phyloP scores from a whole-genome alignment of 2,329 filamentous ascomycete genomes.

The Pestalotiopsis fici region DNA sequence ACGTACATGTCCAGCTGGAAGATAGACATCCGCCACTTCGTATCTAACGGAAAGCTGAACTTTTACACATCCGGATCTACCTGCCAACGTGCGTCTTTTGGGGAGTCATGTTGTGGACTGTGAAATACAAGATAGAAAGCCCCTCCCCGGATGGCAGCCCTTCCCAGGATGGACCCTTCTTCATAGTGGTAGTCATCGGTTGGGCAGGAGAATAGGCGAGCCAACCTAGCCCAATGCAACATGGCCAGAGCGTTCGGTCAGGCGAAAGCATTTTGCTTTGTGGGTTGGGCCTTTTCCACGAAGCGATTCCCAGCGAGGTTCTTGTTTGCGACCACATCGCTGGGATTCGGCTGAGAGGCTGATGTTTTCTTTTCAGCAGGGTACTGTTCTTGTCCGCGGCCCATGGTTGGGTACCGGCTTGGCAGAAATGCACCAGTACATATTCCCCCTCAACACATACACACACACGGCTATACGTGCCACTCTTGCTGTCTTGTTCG shows the following conservation, averaged over 20 bases:
- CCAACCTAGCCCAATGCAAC: neutral
- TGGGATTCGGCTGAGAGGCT: neutral
- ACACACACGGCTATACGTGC: neutral
- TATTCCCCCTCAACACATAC: neutral
- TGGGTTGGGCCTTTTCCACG: neutral
- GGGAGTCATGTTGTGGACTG: neutral
- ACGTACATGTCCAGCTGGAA: too few relatives aligned
- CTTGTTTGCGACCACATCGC: neutral
- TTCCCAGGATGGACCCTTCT: neutral
- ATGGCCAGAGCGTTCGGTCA: neutral
- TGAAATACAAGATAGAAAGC: neutral
- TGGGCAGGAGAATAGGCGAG: neutral
- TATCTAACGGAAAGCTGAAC: neutral
- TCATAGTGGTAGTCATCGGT: neutral
- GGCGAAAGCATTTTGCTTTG: neutral
- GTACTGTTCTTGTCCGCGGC: neutral
- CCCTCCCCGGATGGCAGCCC: neutral
- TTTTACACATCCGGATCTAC: neutral
- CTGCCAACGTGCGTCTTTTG: neutral
- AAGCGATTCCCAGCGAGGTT: neutral
- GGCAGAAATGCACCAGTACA: neutral
- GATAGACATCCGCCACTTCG: neutral
- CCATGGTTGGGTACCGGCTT: neutral
- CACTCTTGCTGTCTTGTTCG: neutral
- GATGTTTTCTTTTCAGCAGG: neutral